Percentiles rank a stretch among this genome's conserved stretches.
These are phyloP conservation scores for Rhodotorula toruloides DNA, from an alignment of 768 basidiomycete genomes.

Conservation along the genomic window DNA sequence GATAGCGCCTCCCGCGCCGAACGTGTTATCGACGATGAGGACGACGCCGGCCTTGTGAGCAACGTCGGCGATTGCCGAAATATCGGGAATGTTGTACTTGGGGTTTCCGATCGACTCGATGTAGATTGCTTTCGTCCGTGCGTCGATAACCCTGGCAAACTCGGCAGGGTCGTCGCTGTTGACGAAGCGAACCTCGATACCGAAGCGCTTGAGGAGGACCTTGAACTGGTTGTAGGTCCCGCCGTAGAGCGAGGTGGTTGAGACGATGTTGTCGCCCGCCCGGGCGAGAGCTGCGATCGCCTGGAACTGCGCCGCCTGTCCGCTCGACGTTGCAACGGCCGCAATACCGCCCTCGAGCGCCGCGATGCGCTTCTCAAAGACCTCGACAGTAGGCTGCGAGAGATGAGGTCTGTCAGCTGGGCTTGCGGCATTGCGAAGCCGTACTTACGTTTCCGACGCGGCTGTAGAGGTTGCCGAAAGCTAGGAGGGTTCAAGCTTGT, in stretches of 20 bases:
- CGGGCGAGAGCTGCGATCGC: constrained; percentile 54
- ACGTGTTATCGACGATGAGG: constrained; percentile 71
- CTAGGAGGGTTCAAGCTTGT: constrained; percentile 46
- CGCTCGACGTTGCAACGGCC: constrained; percentile 64
- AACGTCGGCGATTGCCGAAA: constrained; percentile 64
- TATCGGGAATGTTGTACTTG: constrained; percentile 58
- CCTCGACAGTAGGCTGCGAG: constrained; percentile 52
- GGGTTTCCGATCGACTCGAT: constrained; percentile 78
- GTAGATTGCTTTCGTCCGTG: constrained; percentile 57
- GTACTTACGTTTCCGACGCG: constrained; percentile 44
- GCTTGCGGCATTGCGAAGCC: too few relatives aligned
- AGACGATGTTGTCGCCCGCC: constrained; percentile 71
- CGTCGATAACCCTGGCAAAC: constrained; percentile 65
- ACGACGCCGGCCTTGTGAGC: constrained; percentile 68
- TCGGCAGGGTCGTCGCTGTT: constrained; percentile 55
- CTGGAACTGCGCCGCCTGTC: constrained; percentile 72
- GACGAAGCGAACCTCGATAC: constrained; percentile 60
- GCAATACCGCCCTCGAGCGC: constrained; percentile 74
- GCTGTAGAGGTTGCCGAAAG: constrained; percentile 63
- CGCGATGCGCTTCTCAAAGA: constrained; percentile 72
- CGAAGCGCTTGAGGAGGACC: constrained; percentile 7
- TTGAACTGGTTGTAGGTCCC: constrained; percentile 47
- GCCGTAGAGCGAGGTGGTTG: constrained; percentile 64
- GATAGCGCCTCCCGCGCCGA: constrained; percentile 2
- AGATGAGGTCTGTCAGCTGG: too few relatives aligned